Base-by-base conservation (phyloP, 352 stramenopile genomes). In the Blastocystis sp. region DNA sequence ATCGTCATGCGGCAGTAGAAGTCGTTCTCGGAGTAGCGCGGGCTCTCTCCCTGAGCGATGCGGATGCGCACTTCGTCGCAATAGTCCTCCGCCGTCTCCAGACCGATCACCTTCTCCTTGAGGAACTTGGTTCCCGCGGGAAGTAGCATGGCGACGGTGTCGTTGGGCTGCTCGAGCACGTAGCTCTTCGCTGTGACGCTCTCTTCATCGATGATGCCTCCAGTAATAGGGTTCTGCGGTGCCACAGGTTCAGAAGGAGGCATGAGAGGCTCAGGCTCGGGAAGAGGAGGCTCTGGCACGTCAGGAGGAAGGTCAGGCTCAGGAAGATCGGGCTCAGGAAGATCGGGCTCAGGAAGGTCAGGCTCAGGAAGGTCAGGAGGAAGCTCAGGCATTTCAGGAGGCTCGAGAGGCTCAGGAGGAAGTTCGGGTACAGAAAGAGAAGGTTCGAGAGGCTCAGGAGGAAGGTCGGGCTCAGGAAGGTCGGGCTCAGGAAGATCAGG, bases 41-140 rank as follows among this genome's bases (percentile, higher is more conserved):
- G 24, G 24, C 24, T 67, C 24, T 85, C 70, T 45, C 74, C 74
- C 37, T 85, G 74, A 10, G 74, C 74, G 26, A 85, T 55, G 45
- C 31, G 74, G 45, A 85, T 67, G 13, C 19, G 21, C 3, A 85
- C 26, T 19, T 37, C 65, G 19, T 21, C 35, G 21, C 70, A 26
- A 45, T 69, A 26, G 66, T 85, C 74, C 55, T 33, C 21, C 33
- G 33, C 59, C 16, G 74, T 85, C 19, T 31, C 50, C n/a, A 66
- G 35, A 6, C 16, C 6, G 6, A 55, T 6, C 45, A 19, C 45
- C 45, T 55, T 55, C 45, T 55, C 16, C 45, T 6, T 16, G 45
- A 6, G 6, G 45, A 55, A 55, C 51, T 31, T 2, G 16, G 29
- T 21, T 3, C 50, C 50, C 21, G 39, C 29, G 3, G 50, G 16